Evolutionary conservation across 139 green algal species (phyloP).

Genomic region (Monoraphidium neglectum): DNA sequence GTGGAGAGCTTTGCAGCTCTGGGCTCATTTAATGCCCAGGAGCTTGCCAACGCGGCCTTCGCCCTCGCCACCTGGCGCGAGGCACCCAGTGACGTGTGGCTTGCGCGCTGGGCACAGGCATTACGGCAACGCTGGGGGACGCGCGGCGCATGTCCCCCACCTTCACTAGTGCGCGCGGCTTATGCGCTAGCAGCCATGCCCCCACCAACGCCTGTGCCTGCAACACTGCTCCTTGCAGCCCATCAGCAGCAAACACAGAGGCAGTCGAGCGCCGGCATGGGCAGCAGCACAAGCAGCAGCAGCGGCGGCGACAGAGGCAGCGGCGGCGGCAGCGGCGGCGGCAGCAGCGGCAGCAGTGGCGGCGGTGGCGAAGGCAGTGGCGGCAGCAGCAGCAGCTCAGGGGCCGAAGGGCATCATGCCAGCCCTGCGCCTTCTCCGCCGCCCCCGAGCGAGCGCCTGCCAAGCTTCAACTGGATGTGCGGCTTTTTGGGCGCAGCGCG

Average conservation of each 20-base stretch:
- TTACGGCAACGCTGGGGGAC: conserved; percentile 18
- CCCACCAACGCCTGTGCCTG: not conserved
- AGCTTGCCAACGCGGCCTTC: conserved; percentile 25
- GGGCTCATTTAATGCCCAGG: conserved; percentile 18
- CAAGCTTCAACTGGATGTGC: conserved; percentile 35
- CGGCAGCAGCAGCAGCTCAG: too few species aligned
- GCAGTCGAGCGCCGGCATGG: not conserved
- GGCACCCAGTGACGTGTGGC: conserved; percentile 3
- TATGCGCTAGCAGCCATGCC: conserved; percentile 19
- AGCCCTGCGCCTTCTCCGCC: too few species aligned
- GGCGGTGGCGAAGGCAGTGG: not conserved
- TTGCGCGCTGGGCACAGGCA: conserved; percentile 2
- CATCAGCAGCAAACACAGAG: not conserved
- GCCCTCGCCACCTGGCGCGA: conserved; percentile 9
- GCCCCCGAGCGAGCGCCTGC: conserved; percentile 20
- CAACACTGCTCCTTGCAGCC: not conserved
- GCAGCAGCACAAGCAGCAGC: not conserved
- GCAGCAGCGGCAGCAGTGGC: not conserved
- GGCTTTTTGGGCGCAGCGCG: conserved; percentile 24
- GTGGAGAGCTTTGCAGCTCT: conserved; percentile 8
- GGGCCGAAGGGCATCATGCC: too few species aligned
- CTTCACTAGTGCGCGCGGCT: conserved; percentile 10
- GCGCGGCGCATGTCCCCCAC: not conserved
- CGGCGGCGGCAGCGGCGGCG: not conserved
- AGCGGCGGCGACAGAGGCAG: conserved; percentile 16